These are phyloP conservation scores for Pythium angustatum DNA, from an alignment of 352 stramenopile species.

Conservation along the genomic window DNA sequence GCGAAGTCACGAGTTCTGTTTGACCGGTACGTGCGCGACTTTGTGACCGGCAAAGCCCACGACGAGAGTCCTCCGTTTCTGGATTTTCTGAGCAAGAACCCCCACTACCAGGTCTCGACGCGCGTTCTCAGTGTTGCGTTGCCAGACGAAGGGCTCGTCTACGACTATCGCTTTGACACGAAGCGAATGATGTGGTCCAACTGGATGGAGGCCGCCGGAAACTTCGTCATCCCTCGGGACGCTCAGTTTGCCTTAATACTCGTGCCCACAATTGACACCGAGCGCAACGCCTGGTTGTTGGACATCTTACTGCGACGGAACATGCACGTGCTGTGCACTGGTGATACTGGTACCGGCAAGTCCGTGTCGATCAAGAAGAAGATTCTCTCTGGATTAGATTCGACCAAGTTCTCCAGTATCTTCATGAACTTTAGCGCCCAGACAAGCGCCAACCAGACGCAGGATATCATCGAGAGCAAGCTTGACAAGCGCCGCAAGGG, in stretches of 20 bases:
- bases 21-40: slow-evolving; percentile 79
- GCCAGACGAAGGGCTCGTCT: slow-evolving; percentile 76
- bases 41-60: slow-evolving; percentile 52
- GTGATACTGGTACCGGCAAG: slow-evolving; percentile 94
- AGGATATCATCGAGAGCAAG: slow-evolving; percentile 94
- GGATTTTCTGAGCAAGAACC: slow-evolving; percentile 89
- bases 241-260: slow-evolving; percentile 88
- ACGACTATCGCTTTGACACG: slow-evolving; percentile 91
- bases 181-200: slow-evolving; percentile 82
- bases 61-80: slow-evolving; percentile 42
- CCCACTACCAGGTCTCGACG: slow-evolving; percentile 54
- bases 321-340: slow-evolving; percentile 90
- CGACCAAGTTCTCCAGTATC: slow-evolving; percentile 81
- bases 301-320: slow-evolving; percentile 87
- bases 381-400: slow-evolving; percentile 75
- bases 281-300: slow-evolving; percentile 91
- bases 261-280: slow-evolving; percentile 93
- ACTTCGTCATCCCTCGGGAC: slow-evolving; percentile 67
- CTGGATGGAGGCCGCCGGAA: slow-evolving; percentile 61
- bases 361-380: slow-evolving; percentile 94
- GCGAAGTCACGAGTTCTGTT: slow-evolving; percentile 80
- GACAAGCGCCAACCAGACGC: slow-evolving; percentile 93
- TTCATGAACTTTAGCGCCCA: slow-evolving; percentile 94
- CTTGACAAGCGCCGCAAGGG: slow-evolving; percentile 94
- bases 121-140: slow-evolving; percentile 39